Conservation (phyloP, 73 alveolate genomes). For the Paraurostyla sp. region DNA sequence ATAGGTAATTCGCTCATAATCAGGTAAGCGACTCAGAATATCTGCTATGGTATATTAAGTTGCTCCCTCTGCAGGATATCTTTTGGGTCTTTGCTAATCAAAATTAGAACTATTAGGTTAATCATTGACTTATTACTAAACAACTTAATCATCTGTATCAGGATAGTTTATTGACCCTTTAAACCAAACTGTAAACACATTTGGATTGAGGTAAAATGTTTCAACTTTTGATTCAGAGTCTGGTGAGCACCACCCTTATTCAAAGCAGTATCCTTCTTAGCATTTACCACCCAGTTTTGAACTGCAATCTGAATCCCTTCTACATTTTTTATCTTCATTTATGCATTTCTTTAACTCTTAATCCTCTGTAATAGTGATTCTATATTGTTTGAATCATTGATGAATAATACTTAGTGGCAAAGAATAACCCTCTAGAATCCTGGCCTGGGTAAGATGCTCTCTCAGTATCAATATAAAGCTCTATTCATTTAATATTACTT, state of each 20-base stretch:
- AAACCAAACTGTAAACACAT: slow-evolving; percentile 11
- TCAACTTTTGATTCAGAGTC: neutral
- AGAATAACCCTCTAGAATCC: slow-evolving; percentile 32
- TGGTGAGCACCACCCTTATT: slow-evolving; percentile 44
- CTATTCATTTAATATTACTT: too few species aligned
- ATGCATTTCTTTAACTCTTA: neutral
- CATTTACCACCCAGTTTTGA: slow-evolving; percentile 16
- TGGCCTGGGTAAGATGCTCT: neutral
- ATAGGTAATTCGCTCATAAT: neutral
- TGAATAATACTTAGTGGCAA: slow-evolving; percentile 26
- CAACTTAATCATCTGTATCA: neutral
- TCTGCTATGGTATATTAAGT: slow-evolving; percentile 25
- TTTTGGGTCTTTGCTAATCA: neutral
- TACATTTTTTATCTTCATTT: neutral
- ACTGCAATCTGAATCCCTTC: neutral
- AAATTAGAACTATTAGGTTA: slow-evolving; percentile 23
- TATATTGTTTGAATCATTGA: neutral
- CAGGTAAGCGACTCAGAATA: neutral
- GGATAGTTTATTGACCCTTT: slow-evolving; percentile 54
- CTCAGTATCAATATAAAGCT: neutral
- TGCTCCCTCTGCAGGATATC: slow-evolving; percentile 23
- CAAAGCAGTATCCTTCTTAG: slow-evolving; percentile 34
- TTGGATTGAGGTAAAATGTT: slow-evolving; percentile 14
- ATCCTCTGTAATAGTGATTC: slow-evolving; percentile 39
- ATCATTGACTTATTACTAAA: slow-evolving; percentile 18